Conservation (phyloP, 2,329 filamentous ascomycete genomes). For the Exophiala spinifera region DNA sequence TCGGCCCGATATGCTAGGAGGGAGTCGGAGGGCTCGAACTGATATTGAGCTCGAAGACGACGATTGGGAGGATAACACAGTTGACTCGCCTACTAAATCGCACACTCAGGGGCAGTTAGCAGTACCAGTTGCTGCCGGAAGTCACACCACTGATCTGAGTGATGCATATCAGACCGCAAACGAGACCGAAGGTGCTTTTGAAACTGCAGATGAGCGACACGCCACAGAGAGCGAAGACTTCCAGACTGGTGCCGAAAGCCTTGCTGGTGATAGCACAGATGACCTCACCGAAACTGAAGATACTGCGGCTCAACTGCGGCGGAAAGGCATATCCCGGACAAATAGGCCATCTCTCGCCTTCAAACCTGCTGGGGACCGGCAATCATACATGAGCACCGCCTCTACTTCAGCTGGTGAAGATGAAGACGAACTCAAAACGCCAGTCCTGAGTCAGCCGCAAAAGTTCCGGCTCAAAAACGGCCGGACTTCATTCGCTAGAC, state of each 20-base stretch:
- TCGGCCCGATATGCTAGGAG: constrained; percentile 71
- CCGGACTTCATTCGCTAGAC: constrained; percentile 58
- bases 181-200: constrained; percentile 66
- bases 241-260: constrained; percentile 80
- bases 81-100: constrained; percentile 40
- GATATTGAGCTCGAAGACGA: constrained; percentile 77
- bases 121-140: constrained; percentile 27
- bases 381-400: constrained; percentile 80
- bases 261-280: constrained; percentile 68
- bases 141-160: constrained; percentile 49
- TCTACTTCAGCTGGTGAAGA: constrained; percentile 80
- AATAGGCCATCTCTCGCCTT: constrained; percentile 43
- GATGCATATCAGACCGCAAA: constrained; percentile 80
- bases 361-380: constrained; percentile 54
- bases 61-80: constrained; percentile 83
- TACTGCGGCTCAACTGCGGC: constrained; percentile 36
- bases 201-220: constrained; percentile 73
- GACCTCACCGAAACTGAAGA: constrained; percentile 84
- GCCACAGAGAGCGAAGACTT: constrained; percentile 90
- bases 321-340: constrained; percentile 33
- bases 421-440: constrained; percentile 63
- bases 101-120: constrained; percentile 28
- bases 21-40: constrained; percentile 67
- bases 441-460: constrained; percentile 59
- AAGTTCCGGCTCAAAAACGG: constrained; percentile 70